These are phyloP conservation scores for Cystobasidiaceae sp. DNA, from an alignment of 1,284 basidiomycete genomes.

Conservation along the genomic window DNA sequence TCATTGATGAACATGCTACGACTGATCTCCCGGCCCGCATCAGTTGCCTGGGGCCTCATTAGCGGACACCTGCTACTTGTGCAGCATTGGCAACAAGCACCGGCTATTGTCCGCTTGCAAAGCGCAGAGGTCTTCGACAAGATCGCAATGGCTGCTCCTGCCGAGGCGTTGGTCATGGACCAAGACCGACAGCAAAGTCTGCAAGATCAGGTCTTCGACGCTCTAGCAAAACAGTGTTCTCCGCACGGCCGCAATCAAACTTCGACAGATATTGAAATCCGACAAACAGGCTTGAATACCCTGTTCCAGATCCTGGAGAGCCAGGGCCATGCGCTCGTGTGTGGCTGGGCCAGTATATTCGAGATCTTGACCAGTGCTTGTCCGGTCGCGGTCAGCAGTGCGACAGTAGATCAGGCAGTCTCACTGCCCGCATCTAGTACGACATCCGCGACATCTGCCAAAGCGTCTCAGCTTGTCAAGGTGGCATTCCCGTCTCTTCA, in stretches of 20 bases:
- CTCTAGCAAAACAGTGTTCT: constrained; percentile 72
- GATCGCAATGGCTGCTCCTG: constrained; percentile 62
- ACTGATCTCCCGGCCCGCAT: constrained; percentile 69
- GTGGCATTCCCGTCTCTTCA: constrained; percentile 91
- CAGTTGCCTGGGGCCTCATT: constrained; percentile 77
- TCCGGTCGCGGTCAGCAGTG: constrained; percentile 50
- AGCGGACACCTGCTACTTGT: constrained; percentile 72
- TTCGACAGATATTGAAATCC: constrained; percentile 58
- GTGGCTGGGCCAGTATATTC: constrained; percentile 91
- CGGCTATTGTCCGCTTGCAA: constrained; percentile 75
- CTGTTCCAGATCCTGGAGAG: constrained; percentile 83
- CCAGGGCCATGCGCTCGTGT: constrained; percentile 80
- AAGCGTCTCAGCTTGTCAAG: constrained; percentile 57
- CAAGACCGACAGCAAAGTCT: constrained; percentile 56
- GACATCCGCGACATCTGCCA: neutral
- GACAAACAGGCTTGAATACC: constrained; percentile 79
- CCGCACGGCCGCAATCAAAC: constrained; percentile 49
- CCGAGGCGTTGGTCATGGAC: constrained; percentile 49
- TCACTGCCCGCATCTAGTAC: neutral
- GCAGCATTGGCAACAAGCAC: constrained; percentile 61
- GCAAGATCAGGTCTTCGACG: constrained; percentile 75
- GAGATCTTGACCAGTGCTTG: constrained; percentile 72
- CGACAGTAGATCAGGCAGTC: neutral
- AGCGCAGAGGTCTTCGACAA: constrained; percentile 80
- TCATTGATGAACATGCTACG: constrained; percentile 76